Evolutionary conservation across 176 grass and related monocot species (phyloP).

Genomic region (Pontederia crassipes): DNA sequence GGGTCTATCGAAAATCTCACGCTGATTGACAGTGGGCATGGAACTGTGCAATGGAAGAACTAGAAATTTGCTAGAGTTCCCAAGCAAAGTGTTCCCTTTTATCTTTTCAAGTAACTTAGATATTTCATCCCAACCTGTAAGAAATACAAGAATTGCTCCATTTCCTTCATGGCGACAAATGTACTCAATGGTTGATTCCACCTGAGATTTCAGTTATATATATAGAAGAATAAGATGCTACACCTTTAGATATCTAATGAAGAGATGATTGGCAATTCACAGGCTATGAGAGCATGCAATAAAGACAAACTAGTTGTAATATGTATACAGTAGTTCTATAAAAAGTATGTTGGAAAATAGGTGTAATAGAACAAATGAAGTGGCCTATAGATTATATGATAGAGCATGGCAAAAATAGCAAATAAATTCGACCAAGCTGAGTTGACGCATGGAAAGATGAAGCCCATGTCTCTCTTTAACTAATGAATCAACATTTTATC

Average conservation of each 20-base stretch:
- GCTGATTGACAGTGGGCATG: conserved; percentile 91
- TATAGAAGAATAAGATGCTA: conserved; percentile 5
- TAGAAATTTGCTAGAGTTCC: conserved; percentile 61
- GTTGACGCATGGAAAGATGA: too few relatives aligned
- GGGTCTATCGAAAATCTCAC: conserved; percentile 95
- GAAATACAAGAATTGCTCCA: conserved; percentile 92
- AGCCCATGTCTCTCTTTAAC: too few relatives aligned
- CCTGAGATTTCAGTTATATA: conserved; percentile 36
- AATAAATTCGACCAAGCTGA: too few relatives aligned
- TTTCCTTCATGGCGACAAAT: conserved; percentile 73
- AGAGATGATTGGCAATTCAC: background rate
- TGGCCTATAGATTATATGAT: too few relatives aligned
- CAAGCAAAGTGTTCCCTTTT: conserved; percentile 63
- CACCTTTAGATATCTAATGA: background rate
- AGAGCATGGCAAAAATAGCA: too few relatives aligned
- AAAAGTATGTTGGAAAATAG: too few relatives aligned
- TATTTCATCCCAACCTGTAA: conserved; percentile 98
- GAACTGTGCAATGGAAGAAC: conserved; percentile 90
- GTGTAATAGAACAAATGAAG: too few relatives aligned
- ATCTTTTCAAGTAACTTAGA: conserved; percentile 85
- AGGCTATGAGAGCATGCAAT: too few relatives aligned
- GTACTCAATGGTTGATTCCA: conserved; percentile 80
- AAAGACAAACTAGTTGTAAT: too few relatives aligned
- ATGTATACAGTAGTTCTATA: too few relatives aligned
- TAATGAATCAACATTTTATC: too few relatives aligned